These are phyloP conservation scores for Fraxinus excelsior DNA, from an alignment of 257 asterid species.

Conservation along the genomic window DNA sequence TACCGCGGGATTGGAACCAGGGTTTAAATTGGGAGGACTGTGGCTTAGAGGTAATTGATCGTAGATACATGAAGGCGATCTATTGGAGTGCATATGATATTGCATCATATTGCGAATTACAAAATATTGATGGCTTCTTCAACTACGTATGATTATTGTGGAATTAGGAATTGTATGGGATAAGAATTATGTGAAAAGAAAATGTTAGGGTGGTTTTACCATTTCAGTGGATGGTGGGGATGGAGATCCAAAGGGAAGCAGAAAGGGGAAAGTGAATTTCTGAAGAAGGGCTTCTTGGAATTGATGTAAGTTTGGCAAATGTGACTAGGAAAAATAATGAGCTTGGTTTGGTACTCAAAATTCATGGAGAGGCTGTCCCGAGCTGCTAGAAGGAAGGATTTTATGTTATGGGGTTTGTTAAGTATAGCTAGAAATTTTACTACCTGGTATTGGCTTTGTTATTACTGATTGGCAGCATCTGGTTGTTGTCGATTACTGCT, in stretches of 20 bases:
- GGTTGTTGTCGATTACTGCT: too few relatives aligned
- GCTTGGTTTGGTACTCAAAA: not conserved
- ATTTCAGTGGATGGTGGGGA: not conserved
- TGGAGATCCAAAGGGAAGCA: not conserved
- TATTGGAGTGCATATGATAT: too few relatives aligned
- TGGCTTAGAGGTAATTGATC: not conserved
- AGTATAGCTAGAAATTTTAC: too few relatives aligned
- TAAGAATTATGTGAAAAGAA: not conserved
- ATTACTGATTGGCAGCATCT: too few relatives aligned
- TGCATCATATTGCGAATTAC: not conserved
- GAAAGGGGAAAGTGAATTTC: not conserved
- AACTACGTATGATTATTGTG: not conserved
- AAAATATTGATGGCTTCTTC: not conserved
- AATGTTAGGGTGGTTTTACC: not conserved
- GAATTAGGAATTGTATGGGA: not conserved
- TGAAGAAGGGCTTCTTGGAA: not conserved
- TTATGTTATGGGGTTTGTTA: not conserved
- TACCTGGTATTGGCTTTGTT: too few relatives aligned
- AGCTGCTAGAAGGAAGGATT: not conserved
- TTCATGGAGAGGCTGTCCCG: not conserved
- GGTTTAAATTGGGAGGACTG: slow-evolving; percentile 2
- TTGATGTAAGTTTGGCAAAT: not conserved
- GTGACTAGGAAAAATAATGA: not conserved
- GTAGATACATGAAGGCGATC: not conserved
- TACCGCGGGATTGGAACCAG: slow-evolving; percentile 10